A percentile compares a stretch with the other conserved stretches of the same genome.
Conservation (phyloP, 805 yeast genomes). For the Monosporozyma servazzii region DNA sequence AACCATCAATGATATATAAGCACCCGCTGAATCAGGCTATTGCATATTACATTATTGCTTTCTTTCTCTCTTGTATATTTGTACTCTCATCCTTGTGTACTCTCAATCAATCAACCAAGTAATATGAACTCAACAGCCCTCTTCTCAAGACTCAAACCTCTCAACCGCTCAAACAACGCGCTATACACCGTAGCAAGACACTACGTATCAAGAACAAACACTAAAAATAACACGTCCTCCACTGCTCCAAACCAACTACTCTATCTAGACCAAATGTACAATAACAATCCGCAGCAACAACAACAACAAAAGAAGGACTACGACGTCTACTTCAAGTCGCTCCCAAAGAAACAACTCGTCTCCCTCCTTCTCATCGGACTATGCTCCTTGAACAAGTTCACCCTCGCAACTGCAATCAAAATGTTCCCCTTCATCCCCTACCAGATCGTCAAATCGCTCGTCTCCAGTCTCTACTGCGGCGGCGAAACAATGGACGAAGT, state of each 20-base stretch:
- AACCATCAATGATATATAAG: no score
- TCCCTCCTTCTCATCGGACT: conserved; percentile 61
- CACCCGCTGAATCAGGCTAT: no score
- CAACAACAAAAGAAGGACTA: background rate
- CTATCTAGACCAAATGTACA: background rate
- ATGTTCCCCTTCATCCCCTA: conserved; percentile 70
- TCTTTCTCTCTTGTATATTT: no score
- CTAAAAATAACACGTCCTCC: background rate
- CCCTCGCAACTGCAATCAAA: conserved; percentile 51
- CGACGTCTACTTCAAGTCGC: conserved; percentile 34
- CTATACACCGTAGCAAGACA: no score
- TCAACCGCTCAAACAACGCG: no score
- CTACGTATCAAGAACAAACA: conserved; percentile 3
- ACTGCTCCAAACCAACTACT: background rate
- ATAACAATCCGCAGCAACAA: background rate
- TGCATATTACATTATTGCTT: no score
- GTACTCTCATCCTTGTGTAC: no score
- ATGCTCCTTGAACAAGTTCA: conserved; percentile 56
- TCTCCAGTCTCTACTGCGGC: conserved; percentile 82
- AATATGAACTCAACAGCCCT: no score
- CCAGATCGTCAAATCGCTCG: conserved; percentile 56
- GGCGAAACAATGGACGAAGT: conserved; percentile 74
- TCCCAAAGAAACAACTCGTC: conserved; percentile 46
- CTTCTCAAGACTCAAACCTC: background rate
- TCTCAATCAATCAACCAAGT: no score